Evolutionary conservation across 768 basidiomycete genomes (phyloP).

Genomic region (Lanmaoa rubissima): DNA sequence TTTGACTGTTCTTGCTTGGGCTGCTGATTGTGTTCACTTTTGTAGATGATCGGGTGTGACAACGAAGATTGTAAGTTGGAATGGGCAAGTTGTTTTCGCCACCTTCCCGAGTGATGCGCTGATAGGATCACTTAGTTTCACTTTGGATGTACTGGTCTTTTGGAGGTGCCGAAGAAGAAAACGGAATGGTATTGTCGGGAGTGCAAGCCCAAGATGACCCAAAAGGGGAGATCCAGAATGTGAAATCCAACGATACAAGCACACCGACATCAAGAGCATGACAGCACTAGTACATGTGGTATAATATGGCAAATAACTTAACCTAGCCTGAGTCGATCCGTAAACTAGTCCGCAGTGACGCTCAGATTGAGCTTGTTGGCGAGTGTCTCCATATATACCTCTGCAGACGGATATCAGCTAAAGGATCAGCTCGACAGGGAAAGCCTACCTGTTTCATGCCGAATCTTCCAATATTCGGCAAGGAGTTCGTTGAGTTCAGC

Average conservation of each 20-base stretch:
- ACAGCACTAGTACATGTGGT: conserved; percentile 12
- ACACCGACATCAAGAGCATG: neutral
- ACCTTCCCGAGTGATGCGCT: neutral
- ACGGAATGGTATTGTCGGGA: conserved; percentile 72
- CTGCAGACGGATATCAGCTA: conserved; percentile 35
- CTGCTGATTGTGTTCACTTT: neutral
- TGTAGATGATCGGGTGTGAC: conserved; percentile 87
- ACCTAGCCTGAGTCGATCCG: neutral
- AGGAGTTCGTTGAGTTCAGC: conserved; percentile 78
- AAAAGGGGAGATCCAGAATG: conserved; percentile 34
- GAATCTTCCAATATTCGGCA: conserved; percentile 77
- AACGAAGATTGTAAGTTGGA: conserved; percentile 64
- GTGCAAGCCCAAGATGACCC: conserved; percentile 44
- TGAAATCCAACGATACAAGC: conserved; percentile 7
- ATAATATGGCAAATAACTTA: conserved; percentile 22
- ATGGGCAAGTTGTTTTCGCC: conserved; percentile 62
- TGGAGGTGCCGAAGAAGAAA: conserved; percentile 52
- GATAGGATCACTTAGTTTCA: conserved; percentile 55
- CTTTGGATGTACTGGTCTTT: conserved; percentile 61
- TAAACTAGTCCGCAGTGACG: conserved; percentile 29
- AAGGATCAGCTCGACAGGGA: neutral
- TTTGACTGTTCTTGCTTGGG: neutral
- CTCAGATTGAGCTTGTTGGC: conserved; percentile 76
- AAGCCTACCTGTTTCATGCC: conserved; percentile 67
- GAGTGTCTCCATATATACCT: conserved; percentile 84